Conservation (phyloP, 2,329 filamentous ascomycete species). For the Chaetomium strumarium region DNA sequence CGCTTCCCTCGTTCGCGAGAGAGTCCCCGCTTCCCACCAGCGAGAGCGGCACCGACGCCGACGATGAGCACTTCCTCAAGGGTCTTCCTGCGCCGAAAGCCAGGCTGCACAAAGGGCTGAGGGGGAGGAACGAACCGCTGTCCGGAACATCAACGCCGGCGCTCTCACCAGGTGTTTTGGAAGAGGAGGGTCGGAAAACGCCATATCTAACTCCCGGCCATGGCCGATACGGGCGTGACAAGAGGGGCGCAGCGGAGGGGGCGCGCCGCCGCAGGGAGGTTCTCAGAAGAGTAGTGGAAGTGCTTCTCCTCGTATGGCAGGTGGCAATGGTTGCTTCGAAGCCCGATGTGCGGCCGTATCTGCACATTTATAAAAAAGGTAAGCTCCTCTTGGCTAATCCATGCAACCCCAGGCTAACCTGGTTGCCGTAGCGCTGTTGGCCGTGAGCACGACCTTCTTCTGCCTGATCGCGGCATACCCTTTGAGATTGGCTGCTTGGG, state of each 20-base stretch:
- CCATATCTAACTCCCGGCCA: constrained; percentile 22
- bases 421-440: constrained; percentile 35
- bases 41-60: constrained; percentile 90
- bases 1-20: constrained; percentile 35
- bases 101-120: constrained; percentile 70
- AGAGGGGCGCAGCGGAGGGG: constrained; percentile 29
- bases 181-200: constrained; percentile 34
- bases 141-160: constrained; percentile 53
- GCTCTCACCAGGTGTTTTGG: constrained; percentile 42
- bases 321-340: constrained; percentile 45
- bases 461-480: constrained; percentile 51
- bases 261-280: constrained; percentile 45
- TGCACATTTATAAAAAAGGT: constrained; percentile 47
- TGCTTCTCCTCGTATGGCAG: constrained; percentile 45
- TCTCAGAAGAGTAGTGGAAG: constrained; percentile 47
- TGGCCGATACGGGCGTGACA: constrained; percentile 22
- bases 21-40: constrained; percentile 63
- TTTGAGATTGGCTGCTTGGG: constrained; percentile 49
- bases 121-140: constrained; percentile 50
- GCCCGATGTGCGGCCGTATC: constrained; percentile 38
- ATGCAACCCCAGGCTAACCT: constrained; percentile 11
- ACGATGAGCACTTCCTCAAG: constrained; percentile 86
- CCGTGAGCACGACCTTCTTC: constrained; percentile 33
- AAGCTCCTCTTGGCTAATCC: constrained; percentile 15
- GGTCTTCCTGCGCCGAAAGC: constrained; percentile 74